Conservation (phyloP, 805 yeast genomes). For the Nakazawaea holstii region DNA sequence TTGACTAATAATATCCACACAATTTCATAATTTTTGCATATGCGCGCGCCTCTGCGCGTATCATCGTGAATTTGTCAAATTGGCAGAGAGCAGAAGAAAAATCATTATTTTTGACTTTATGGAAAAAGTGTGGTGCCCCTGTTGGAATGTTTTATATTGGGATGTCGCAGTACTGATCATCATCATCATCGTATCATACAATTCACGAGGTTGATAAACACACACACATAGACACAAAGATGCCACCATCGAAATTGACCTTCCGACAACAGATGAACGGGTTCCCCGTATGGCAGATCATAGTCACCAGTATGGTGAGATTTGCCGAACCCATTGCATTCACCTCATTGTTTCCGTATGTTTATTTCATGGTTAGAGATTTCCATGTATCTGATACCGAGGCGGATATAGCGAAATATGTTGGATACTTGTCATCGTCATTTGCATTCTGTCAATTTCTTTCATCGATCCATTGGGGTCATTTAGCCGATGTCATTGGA, state of each 20-base stretch:
- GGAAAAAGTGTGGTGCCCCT: no score
- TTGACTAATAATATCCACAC: neutral
- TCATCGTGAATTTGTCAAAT: no score
- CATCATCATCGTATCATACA: no score
- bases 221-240: no score
- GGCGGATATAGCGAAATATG: slow-evolving; percentile 51
- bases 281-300: slow-evolving; percentile 48
- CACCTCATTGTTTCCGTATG: slow-evolving; percentile 59
- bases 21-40: neutral
- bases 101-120: no score
- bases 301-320: slow-evolving; percentile 37
- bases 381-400: slow-evolving; percentile 45
- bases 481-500: slow-evolving; percentile 47
- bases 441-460: slow-evolving; percentile 58
- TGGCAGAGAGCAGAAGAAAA: no score
- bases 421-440: slow-evolving; percentile 58
- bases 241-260: no score
- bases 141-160: no score
- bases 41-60: no score
- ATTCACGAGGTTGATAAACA: no score
- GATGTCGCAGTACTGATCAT: no score
- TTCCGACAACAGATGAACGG: slow-evolving; percentile 21
- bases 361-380: slow-evolving; percentile 58
- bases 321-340: slow-evolving; percentile 61
- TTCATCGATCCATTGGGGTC: slow-evolving; percentile 58